phyloP scores from a whole-genome alignment of 2,329 filamentous ascomycete genomes.

The Xylariaceae sp. region DNA sequence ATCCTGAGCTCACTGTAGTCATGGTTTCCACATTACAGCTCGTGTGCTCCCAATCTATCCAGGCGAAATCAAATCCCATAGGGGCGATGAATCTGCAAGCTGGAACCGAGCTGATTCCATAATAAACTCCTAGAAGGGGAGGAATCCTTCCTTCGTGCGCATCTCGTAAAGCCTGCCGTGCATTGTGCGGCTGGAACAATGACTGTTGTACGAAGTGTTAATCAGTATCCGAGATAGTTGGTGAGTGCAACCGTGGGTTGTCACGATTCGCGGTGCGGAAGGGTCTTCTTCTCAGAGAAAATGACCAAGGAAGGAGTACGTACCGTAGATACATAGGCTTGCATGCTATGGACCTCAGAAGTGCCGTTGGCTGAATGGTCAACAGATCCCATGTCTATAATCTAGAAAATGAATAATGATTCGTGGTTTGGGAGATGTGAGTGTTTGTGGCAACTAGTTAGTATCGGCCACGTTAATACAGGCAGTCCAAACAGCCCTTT shows the following conservation, averaged over 20 bases:
- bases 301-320: too few relatives aligned
- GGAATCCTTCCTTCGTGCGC: conserved; percentile 41
- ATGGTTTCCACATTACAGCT: conserved; percentile 45
- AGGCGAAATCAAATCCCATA: conserved; percentile 38
- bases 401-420: neutral
- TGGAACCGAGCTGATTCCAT: conserved; percentile 35
- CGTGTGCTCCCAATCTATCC: conserved; percentile 46
- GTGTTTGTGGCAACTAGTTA: too few relatives aligned
- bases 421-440: too few relatives aligned
- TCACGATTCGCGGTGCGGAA: neutral
- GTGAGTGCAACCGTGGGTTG: neutral
- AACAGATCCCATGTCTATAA: neutral
- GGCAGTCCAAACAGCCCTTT: too few relatives aligned
- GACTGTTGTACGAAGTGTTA: conserved; percentile 26
- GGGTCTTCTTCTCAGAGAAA: too few relatives aligned
- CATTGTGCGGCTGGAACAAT: conserved; percentile 42
- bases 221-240: neutral
- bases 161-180: conserved; percentile 41
- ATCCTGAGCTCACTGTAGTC: conserved; percentile 13
- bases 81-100: conserved; percentile 37
- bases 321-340: conserved; percentile 34
- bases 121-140: conserved; percentile 38
- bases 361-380: neutral
- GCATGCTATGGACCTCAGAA: conserved; percentile 29
- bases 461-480: too few relatives aligned